Evolutionary conservation across 192 early-diverging fungal species (phyloP).

Genomic region (Umbelopsis vinacea): DNA sequence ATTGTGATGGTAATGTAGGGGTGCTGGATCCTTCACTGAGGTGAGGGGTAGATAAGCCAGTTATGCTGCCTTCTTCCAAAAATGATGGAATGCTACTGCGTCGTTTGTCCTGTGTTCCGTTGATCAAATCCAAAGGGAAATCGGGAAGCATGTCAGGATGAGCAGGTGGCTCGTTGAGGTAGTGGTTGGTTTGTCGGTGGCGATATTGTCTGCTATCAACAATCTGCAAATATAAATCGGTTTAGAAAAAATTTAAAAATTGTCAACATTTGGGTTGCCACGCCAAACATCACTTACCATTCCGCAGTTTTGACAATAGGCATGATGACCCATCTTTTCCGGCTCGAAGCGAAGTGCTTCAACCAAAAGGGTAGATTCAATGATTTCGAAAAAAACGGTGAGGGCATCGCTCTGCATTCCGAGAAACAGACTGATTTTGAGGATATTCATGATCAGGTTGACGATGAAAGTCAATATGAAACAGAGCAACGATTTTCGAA

Average conservation of each 20-base stretch:
- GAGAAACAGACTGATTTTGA: constrained; percentile 36
- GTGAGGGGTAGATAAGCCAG: not conserved
- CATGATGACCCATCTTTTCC: constrained; percentile 7
- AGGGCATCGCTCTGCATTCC: constrained; percentile 35
- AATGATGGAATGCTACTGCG: not conserved
- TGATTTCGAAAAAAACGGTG: constrained; percentile 40
- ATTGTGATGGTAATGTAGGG: not conserved
- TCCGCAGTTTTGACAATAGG: constrained; percentile 33
- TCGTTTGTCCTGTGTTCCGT: not conserved
- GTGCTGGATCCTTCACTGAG: not conserved
- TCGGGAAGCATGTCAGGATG: constrained; percentile 13
- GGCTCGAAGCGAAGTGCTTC: constrained; percentile 40
- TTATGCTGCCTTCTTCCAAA: constrained; percentile 4
- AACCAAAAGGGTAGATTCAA: constrained; percentile 43
- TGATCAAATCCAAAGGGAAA: not conserved
- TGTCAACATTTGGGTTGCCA: too few species aligned
- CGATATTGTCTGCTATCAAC: constrained; percentile 14
- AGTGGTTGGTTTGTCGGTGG: constrained; percentile 11
- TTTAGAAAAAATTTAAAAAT: not conserved
- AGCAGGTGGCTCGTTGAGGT: not conserved
- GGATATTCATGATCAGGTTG: constrained; percentile 41
- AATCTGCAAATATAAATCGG: not conserved
- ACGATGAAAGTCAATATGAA: constrained; percentile 39
- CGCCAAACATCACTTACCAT: constrained; percentile 7
- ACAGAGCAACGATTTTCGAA: constrained; percentile 37